Base-by-base conservation (phyloP, 371 early-diverging fungal species). In the Choanephora cucurbitarum region DNA sequence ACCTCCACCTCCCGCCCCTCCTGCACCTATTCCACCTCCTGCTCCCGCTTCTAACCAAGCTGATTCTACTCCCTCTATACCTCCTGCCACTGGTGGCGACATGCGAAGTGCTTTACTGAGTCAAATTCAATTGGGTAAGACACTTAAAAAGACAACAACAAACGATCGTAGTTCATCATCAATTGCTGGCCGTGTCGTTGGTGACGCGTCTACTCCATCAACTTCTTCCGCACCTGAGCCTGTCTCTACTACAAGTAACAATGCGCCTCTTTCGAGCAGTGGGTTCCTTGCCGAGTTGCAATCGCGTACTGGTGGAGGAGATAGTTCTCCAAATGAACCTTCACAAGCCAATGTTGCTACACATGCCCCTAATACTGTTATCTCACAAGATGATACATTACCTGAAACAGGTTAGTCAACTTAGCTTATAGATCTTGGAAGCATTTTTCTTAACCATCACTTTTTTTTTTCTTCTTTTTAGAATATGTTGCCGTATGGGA, bases 261-360 rank as follows among this genome's bases (percentile, higher is more conserved):
- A 28, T 8, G 90, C 90, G 24, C 83, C 91, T 11, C 91, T 83
- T 68, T 89, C 65, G 1, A 53, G 62, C 19, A 52, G 61, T 10
- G 55, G 43, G 0, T 67, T 75, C 31, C 43, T 72, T 23, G 59
- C 64, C 17, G 75, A 75, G 51, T 55, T 72, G 32, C 75, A 72
- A 44, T 23, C 59, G 28, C 75, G 70, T 40, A 67, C 70, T n/a
- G 45, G 31, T 14, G 55, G 40, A 31, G 39, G 59, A 28, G 7
- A 28, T 15, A 52, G 46, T 18, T 23, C 51, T 40, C 6, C 53
- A 18, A 2, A 44, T 21, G 47, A 41, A 32, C 15, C 39, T 21
- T 42, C 48, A 8, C n/a, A n/a, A n/a, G n/a, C n/a, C n/a, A n/a
- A n/a, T n/a, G 3, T 49, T 21, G 28, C 51, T 13, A 40, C 15